Conservation (phyloP, 352 stramenopile genomes). For the Pythium phragmiticola region DNA sequence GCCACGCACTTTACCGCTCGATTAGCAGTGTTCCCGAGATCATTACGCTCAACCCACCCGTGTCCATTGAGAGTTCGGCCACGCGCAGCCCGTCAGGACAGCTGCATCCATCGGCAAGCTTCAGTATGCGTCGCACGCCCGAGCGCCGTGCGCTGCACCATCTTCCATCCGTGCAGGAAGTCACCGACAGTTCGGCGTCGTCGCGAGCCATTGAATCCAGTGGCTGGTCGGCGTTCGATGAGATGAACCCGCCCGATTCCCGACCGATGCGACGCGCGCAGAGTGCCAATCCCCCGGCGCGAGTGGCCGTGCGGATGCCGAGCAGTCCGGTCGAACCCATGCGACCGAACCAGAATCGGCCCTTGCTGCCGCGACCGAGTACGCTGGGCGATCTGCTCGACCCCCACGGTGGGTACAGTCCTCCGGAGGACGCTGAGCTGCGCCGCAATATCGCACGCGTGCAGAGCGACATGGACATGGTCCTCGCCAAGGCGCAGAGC, state of each 20-base stretch:
- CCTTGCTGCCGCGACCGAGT: slow-evolving; percentile 17
- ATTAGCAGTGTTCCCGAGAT: slow-evolving; percentile 21
- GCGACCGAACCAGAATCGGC: slow-evolving; percentile 11
- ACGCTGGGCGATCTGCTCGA: slow-evolving; percentile 24
- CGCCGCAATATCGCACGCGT: slow-evolving; percentile 17
- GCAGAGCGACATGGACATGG: slow-evolving; percentile 22
- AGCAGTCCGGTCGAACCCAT: slow-evolving; percentile 17
- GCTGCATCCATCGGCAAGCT: slow-evolving; percentile 5
- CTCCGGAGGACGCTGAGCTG: slow-evolving; percentile 13
- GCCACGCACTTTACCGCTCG: slow-evolving; percentile 17
- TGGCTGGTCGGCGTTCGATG: slow-evolving; percentile 2
- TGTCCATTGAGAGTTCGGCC: background rate
- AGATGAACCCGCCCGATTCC: slow-evolving; percentile 11
- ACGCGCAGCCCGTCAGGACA: slow-evolving; percentile 11
- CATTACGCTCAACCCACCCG: slow-evolving; percentile 6
- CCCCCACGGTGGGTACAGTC: slow-evolving; percentile 19
- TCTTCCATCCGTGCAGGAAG: slow-evolving; percentile 21
- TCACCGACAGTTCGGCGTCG: background rate
- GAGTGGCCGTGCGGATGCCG: slow-evolving; percentile 23
- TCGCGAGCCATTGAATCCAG: slow-evolving; percentile 3
- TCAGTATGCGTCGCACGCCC: slow-evolving; percentile 10
- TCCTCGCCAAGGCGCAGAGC: slow-evolving; percentile 1
- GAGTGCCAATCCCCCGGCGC: slow-evolving; percentile 14
- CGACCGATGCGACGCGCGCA: slow-evolving; percentile 9
- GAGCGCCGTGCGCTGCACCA: slow-evolving; percentile 9